Base-by-base conservation (phyloP, 2,329 filamentous ascomycete genomes). In the Cercospora citrullina region DNA sequence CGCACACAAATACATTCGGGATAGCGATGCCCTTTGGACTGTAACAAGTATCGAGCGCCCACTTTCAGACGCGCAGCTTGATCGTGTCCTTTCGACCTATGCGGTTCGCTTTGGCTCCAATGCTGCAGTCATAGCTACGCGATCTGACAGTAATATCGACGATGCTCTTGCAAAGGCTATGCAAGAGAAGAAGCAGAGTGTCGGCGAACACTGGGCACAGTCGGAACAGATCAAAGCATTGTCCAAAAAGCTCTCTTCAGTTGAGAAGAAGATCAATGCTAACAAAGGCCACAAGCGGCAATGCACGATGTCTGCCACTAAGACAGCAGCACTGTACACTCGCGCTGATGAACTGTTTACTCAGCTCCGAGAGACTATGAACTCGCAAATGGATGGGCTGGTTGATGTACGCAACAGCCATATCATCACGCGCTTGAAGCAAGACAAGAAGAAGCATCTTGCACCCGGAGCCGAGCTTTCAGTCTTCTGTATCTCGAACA, bases 341-440 rank as follows among this genome's bases (percentile, higher is more conserved):
- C 16, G n/a, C 9, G 45, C 45, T 26, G 4, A 26, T 5, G 5
- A 23, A 10, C 45, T 51, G 26, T 0, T 2, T 18, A 18, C 28
- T 21, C 28, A 33, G 10, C n/a, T 66, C 2, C 23, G 60, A 3
- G 21, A 64, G 18, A 72, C 86, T 83, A 64, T 65, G 26, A 45
- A 63, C 4, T 36, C 63, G 21, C 64, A 68, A 5, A 69, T 71
- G 16, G 64, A 63, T 2, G 21, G 28, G 1, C 58, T 73, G 1
- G 72, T 76, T 2, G n/a, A 70, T 2, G 62, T 69, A 0, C 72
- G 74, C 53, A 76, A 74, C 31, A 7, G 21, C 1, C 26, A 65
- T 5, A 64, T 73, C 57, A 64, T 31, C 0, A 9, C 26, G 3
- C 18, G 42, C 4, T 57, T 76, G 14, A 66, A 64, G 16, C 6